Conservation (phyloP, 371 early-diverging fungal species). For the Syncephalis fuscata region DNA sequence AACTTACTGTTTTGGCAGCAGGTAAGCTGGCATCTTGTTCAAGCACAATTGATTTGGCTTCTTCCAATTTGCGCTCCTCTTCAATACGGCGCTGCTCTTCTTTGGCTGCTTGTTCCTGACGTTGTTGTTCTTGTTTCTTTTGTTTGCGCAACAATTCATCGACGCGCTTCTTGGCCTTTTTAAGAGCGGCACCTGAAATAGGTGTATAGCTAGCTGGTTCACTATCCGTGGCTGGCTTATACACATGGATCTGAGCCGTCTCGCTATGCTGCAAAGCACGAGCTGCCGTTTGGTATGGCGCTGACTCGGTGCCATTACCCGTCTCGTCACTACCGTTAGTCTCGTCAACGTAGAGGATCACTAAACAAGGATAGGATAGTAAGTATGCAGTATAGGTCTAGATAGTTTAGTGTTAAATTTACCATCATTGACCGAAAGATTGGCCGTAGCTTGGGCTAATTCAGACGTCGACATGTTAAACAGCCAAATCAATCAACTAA, state of each 20-base stretch:
- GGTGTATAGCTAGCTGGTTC: conserved; percentile 24
- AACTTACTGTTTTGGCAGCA: conserved; percentile 41
- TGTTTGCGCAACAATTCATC: conserved; percentile 51
- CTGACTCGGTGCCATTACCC: conserved; percentile 35
- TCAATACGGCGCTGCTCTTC: conserved; percentile 44
- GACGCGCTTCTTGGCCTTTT: conserved; percentile 78
- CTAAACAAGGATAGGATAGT: no score
- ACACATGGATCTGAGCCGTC: conserved; percentile 32
- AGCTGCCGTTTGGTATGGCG: conserved; percentile 51
- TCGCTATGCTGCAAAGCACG: conserved; percentile 39
- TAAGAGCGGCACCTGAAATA: conserved; percentile 74
- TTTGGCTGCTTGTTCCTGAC: conserved; percentile 46
- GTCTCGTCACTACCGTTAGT: conserved; percentile 50
- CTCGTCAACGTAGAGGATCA: conserved; percentile 44
- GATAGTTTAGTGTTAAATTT: no score
- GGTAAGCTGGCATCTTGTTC: conserved; percentile 62
- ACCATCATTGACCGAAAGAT: no score
- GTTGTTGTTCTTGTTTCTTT: conserved; percentile 51
- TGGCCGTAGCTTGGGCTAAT: no score
- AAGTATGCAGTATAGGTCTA: no score
- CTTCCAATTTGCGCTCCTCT: conserved; percentile 64
- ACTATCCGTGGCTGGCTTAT: conserved; percentile 39
- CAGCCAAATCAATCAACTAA: no score
- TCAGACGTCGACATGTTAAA: no score
- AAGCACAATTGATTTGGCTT: conserved; percentile 67